Conservation (phyloP, 352 stramenopile species). For the Globisporangium megalacanthum region DNA sequence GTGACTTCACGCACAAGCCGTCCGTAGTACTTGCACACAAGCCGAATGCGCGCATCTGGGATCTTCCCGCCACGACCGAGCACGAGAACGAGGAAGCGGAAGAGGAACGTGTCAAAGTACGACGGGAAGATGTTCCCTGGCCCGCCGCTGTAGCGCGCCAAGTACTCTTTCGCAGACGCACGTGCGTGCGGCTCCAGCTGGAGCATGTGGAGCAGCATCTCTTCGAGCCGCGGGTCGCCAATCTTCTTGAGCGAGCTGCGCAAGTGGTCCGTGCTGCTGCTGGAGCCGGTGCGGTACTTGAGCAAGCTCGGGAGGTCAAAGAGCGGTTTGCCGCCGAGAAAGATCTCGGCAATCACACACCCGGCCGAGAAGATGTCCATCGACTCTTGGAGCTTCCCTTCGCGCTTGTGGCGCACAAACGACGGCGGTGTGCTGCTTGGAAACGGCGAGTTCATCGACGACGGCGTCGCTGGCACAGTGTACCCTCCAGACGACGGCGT, state of each 20-base stretch:
- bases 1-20: slow-evolving; percentile 88
- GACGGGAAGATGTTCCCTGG: slow-evolving; percentile 57
- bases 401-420: slow-evolving; percentile 30
- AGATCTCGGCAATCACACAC: slow-evolving; percentile 96
- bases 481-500: slow-evolving; percentile 7
- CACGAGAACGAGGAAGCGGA: slow-evolving; percentile 84
- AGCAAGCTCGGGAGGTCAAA: slow-evolving; percentile 93
- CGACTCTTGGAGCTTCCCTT: slow-evolving; percentile 69
- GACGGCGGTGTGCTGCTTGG: slow-evolving; percentile 11
- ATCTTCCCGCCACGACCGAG: slow-evolving; percentile 75
- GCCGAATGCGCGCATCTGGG: slow-evolving; percentile 90
- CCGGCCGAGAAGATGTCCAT: slow-evolving; percentile 99
- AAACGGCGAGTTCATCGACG: slow-evolving; percentile 13
- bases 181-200: slow-evolving; percentile 87
- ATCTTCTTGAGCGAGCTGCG: slow-evolving; percentile 90
- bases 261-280: slow-evolving; percentile 63
- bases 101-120: slow-evolving; percentile 89
- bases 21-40: slow-evolving; percentile 93
- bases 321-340: slow-evolving; percentile 93
- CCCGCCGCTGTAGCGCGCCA: slow-evolving; percentile 75
- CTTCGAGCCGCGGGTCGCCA: slow-evolving; percentile 83
- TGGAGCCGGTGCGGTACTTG: slow-evolving; percentile 80
- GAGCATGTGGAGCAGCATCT: slow-evolving; percentile 93
- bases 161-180: slow-evolving; percentile 85
- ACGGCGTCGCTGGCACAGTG: slow-evolving; percentile 16